Evolutionary conservation across 1,284 basidiomycete species (phyloP).

Genomic region (Lentinus polychrous): DNA sequence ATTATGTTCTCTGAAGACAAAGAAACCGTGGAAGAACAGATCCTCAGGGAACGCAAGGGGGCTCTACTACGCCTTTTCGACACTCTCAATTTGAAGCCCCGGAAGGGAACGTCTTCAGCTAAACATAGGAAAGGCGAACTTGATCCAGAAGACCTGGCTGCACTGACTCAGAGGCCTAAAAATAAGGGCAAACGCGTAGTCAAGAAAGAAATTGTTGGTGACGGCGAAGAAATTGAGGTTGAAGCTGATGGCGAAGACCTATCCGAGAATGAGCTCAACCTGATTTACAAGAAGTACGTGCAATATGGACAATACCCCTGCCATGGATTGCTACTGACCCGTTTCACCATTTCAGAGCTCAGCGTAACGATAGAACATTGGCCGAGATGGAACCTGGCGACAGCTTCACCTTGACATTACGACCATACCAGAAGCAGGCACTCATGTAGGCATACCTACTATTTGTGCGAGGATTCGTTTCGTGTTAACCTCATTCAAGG

Average conservation of each 20-base stretch:
- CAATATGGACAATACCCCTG: not conserved
- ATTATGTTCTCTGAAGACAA: constrained; percentile 59
- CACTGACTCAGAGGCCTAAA: constrained; percentile 27
- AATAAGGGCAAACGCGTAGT: constrained; percentile 23
- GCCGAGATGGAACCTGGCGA: constrained; percentile 78
- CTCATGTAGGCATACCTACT: constrained; percentile 44
- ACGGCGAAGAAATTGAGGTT: constrained; percentile 63
- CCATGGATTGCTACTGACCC: not conserved
- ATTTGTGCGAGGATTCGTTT: not conserved
- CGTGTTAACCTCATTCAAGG: constrained; percentile 28
- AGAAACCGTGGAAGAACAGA: constrained; percentile 70
- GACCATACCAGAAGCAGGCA: constrained; percentile 94
- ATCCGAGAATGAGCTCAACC: constrained; percentile 68
- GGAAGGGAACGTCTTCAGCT: constrained; percentile 15
- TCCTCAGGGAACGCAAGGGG: constrained; percentile 71
- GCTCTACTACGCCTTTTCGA: constrained; percentile 60
- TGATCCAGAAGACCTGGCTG: constrained; percentile 35
- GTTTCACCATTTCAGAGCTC: not conserved
- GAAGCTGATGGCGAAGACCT: constrained; percentile 72
- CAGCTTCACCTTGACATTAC: constrained; percentile 74
- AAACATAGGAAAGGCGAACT: constrained; percentile 29
- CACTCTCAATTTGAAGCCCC: constrained; percentile 54
- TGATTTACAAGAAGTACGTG: constrained; percentile 76
- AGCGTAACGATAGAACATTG: constrained; percentile 72
- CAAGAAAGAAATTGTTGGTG: constrained; percentile 52